Evolutionary conservation across 1,284 basidiomycete genomes (phyloP), one percentile per base, ranked within the genome.

Genomic region (Malassezia vespertilionis): DNA sequence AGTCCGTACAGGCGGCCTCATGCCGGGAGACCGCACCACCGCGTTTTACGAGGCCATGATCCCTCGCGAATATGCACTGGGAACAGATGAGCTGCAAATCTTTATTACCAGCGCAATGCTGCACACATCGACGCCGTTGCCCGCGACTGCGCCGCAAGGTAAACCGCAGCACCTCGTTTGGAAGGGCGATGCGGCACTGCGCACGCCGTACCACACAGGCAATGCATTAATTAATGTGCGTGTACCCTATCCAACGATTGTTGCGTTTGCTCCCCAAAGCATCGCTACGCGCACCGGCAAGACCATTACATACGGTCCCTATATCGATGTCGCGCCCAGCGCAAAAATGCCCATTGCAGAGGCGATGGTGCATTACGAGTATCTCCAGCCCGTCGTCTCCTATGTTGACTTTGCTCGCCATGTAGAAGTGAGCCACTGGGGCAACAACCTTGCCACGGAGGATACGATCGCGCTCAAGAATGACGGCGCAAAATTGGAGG

Each of bases 341-440:
- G 74, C n/a, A 83, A 85, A 34, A 68, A 69, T 79, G 34, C 70
- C 75, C 38, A 33, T 55, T 4, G 15, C 32, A 0, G 38, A 51
- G 14, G 74, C 88, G 46, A 73, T 73, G 5, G 76, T 95, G 3
- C 87, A 93, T 64, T 97, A 86, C 73, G 75, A 77, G 58, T 82
- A 83, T 52, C 83, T 83, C 26, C 76, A 80, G 44, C 86, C 91
- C 0, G 79, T 93, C 33, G 71, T 89, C 11, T 81, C 86, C 53
- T 75, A 93, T 44, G 77, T 77, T 17, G 79, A 76, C 22, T 77
- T 91, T 24, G 77, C 80, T 46, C 81, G 93, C 35, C 70, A 77
- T 0, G 88, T 84, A 2, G 89, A 97, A 74, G 81, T 97, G 58
- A 89, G 86, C 54, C 91, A 97, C 71, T 97, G 91, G 93, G 89